Percentiles rank a stretch among this genome's conserved stretches.
phyloP scores from a whole-genome alignment of 1,284 basidiomycete species.

The Tilletia indica region DNA sequence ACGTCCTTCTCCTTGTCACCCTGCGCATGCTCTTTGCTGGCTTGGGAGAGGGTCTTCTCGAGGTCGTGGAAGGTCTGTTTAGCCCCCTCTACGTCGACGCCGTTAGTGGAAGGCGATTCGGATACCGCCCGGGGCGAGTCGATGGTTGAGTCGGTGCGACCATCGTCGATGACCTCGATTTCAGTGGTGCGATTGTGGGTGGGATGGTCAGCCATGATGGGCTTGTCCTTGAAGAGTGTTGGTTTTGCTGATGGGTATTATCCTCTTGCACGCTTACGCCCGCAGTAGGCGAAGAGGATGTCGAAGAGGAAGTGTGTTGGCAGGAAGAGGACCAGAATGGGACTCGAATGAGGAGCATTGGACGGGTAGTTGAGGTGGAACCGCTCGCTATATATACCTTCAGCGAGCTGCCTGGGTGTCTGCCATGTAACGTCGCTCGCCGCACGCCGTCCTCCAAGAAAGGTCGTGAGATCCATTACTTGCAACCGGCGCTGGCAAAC shows the following conservation, averaged over 20 bases:
- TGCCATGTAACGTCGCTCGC: too few relatives aligned
- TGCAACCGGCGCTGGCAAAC: too few relatives aligned
- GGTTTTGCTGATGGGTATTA: neutral
- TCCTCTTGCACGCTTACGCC: too few relatives aligned
- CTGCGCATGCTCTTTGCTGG: neutral
- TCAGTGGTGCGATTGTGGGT: neutral
- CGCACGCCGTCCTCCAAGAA: too few relatives aligned
- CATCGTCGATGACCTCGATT: neutral
- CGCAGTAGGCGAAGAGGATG: too few relatives aligned
- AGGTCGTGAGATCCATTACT: too few relatives aligned
- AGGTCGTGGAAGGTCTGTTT: conserved; percentile 8
- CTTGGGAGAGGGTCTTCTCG: neutral
- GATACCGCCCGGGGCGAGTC: neutral
- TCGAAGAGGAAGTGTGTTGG: too few relatives aligned
- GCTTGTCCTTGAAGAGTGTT: neutral
- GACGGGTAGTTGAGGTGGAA: too few relatives aligned
- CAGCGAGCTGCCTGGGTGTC: too few relatives aligned
- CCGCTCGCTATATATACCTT: too few relatives aligned
- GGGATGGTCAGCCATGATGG: neutral
- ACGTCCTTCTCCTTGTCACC: neutral
- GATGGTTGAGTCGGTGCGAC: neutral
- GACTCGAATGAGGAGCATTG: too few relatives aligned
- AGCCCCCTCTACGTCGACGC: neutral
- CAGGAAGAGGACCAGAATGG: too few relatives aligned
- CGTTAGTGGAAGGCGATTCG: neutral